phyloP scores from a whole-genome alignment of 495 filamentous ascomycete species.

The Bathelium albidoporum region DNA sequence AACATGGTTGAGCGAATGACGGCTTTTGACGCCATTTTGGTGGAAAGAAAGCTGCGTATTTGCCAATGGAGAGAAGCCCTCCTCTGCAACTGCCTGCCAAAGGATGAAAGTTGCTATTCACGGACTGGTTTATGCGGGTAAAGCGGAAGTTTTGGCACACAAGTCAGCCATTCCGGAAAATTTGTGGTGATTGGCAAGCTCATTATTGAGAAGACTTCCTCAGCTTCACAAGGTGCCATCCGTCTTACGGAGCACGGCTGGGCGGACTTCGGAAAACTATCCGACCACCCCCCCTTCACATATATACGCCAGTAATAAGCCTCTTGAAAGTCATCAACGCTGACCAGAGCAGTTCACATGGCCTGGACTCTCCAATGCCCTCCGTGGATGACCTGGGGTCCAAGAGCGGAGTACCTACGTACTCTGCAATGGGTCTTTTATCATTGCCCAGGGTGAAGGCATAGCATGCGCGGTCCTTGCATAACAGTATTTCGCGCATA shows the following conservation, averaged over 20 bases:
- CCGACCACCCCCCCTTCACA: not conserved
- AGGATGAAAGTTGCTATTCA: not conserved
- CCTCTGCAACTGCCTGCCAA: not conserved
- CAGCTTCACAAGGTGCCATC: not conserved
- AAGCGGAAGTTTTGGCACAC: not conserved
- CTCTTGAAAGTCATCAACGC: not conserved
- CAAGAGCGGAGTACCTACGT: too few species aligned
- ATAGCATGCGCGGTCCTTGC: not conserved
- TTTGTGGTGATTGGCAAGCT: too few species aligned
- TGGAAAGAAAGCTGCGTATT: not conserved
- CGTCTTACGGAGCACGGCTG: not conserved
- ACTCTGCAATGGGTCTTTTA: too few species aligned
- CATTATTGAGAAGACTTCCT: not conserved
- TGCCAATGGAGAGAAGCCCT: not conserved
- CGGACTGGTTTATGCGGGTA: not conserved
- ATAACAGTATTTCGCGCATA: not conserved
- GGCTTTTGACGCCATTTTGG: slow-evolving; percentile 25
- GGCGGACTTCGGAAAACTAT: not conserved
- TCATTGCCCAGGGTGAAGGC: not conserved
- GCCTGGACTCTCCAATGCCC: not conserved
- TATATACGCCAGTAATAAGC: not conserved
- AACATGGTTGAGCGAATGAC: slow-evolving; percentile 50
- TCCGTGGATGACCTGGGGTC: too few species aligned
- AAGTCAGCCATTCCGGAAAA: not conserved
- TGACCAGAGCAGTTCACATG: not conserved